Conservation (phyloP, 192 early-diverging fungal genomes). For the Phycomyces blakesleeanus region DNA sequence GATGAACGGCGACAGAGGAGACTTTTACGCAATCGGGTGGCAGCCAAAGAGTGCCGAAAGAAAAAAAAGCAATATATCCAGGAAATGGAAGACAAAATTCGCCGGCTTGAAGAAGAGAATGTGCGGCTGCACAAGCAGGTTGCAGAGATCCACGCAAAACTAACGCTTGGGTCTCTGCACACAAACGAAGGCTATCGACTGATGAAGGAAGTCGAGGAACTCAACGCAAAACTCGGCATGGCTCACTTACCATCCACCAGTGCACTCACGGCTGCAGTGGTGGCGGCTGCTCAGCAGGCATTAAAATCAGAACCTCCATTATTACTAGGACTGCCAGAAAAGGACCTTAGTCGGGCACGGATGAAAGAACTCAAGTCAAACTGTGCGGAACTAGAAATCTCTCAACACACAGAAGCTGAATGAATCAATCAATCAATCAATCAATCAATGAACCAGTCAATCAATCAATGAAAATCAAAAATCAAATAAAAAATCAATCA, state of each 20-base stretch:
- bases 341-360: not conserved
- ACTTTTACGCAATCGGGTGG: slow-evolving; percentile 71
- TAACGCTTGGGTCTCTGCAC: slow-evolving; percentile 56
- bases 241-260: slow-evolving; percentile 17
- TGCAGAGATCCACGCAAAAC: slow-evolving; percentile 64
- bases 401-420: not conserved
- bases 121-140: slow-evolving; percentile 57
- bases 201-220: slow-evolving; percentile 66
- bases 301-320: not conserved
- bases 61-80: slow-evolving; percentile 80
- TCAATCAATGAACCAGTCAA: too few species aligned
- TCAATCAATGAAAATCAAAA: too few species aligned
- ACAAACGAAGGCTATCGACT: slow-evolving; percentile 50
- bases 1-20: slow-evolving; percentile 75
- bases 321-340: not conserved
- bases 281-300: slow-evolving; percentile 16
- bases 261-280: slow-evolving; percentile 23
- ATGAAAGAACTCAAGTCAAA: not conserved
- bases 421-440: not conserved
- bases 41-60: slow-evolving; percentile 80
- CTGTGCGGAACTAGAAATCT: not conserved
- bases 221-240: slow-evolving; percentile 64
- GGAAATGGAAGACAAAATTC: slow-evolving; percentile 65
- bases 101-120: slow-evolving; percentile 63
- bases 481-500: too few species aligned